These are phyloP conservation scores for Davidsoniella eucalypti DNA, from an alignment of 2,329 filamentous ascomycete species.

Conservation along the genomic window DNA sequence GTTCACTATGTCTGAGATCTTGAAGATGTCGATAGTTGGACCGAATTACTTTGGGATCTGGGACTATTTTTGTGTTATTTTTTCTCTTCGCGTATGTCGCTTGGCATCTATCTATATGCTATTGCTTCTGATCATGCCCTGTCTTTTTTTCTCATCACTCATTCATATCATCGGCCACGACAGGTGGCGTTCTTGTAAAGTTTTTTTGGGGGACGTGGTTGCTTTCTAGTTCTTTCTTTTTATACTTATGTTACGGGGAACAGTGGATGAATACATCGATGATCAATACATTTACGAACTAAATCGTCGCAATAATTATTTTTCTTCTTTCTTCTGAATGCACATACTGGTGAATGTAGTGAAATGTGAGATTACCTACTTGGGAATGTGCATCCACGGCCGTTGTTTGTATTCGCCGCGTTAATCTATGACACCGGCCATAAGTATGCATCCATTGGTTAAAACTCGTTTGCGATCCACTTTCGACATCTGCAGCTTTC, in stretches of 20 bases:
- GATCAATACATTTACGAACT: not conserved
- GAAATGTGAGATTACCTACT: too few species aligned
- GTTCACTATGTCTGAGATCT: not conserved
- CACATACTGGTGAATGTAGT: too few species aligned
- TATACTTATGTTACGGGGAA: not conserved
- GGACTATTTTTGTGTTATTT: not conserved
- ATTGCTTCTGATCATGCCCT: too few species aligned
- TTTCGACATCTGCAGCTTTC: too few species aligned
- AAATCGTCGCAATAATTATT: not conserved
- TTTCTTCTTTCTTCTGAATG: not conserved
- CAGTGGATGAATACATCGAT: conserved; percentile 6
- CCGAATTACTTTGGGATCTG: not conserved
- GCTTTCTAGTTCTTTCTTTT: too few species aligned
- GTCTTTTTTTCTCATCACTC: not conserved
- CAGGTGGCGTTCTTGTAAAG: not conserved
- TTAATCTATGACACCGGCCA: not conserved
- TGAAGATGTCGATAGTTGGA: not conserved
- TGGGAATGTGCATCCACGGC: too few species aligned
- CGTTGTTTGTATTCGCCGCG: not conserved
- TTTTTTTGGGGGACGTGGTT: not conserved
- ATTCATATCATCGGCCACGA: conserved; percentile 1
- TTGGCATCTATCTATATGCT: not conserved
- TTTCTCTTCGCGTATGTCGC: not conserved
- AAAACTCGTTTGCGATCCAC: not conserved
- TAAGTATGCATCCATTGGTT: conserved; percentile 4